Evolutionary conservation across 2,329 filamentous ascomycete species (phyloP).

Genomic region (Periconia sp.): DNA sequence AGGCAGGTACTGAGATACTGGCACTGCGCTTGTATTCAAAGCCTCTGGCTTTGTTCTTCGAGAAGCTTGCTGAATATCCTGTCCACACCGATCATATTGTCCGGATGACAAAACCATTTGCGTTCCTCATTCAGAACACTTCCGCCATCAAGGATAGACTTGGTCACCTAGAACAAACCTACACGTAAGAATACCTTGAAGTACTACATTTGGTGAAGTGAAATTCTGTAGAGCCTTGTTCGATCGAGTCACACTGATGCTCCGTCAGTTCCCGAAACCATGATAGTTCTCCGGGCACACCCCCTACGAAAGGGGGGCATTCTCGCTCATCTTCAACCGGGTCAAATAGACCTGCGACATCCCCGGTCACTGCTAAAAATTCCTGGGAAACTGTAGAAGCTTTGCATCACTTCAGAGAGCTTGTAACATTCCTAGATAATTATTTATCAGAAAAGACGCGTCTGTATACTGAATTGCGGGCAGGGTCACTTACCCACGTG

Average conservation of each 20-base stretch:
- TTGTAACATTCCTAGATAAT: neutral
- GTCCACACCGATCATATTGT: neutral
- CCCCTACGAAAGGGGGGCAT: neutral
- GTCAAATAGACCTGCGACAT: too few species aligned
- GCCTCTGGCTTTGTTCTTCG: neutral
- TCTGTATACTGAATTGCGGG: neutral
- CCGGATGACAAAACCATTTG: neutral
- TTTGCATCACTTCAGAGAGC: neutral
- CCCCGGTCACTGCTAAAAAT: too few species aligned
- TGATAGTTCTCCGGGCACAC: neutral
- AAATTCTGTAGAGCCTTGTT: too few species aligned
- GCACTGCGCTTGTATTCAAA: neutral
- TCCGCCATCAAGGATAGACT: neutral
- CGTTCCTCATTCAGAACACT: neutral
- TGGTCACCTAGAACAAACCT: neutral
- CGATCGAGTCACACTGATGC: too few species aligned
- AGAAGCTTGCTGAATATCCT: neutral
- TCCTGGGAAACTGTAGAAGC: neutral
- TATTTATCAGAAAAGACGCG: neutral
- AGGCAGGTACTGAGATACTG: neutral
- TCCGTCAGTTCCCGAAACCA: too few species aligned
- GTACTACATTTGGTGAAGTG: too few species aligned
- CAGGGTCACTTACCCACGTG: neutral
- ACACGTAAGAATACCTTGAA: neutral
- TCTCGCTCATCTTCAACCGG: too few species aligned